These are phyloP conservation scores for Cryptococcus hybrid DNA, from an alignment of 1,284 basidiomycete species.

Conservation along the genomic window DNA sequence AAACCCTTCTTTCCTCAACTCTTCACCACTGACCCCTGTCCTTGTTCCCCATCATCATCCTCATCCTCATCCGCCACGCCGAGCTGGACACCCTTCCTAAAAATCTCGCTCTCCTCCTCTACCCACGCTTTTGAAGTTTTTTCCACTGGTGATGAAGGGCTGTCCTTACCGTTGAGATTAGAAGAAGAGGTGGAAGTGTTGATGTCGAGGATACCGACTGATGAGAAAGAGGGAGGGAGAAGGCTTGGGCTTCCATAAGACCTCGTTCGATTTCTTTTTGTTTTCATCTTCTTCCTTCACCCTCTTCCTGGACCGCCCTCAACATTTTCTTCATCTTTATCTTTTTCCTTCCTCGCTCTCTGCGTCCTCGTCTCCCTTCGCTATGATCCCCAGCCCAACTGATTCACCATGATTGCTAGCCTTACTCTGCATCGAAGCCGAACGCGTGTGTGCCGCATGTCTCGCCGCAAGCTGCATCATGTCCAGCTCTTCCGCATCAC, in stretches of 20 bases:
- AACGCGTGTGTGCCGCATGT: not conserved
- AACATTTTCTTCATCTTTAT: not conserved
- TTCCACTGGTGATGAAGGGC: slow-evolving; percentile 22
- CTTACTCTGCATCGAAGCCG: not conserved
- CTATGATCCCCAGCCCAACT: not conserved
- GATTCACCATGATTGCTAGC: not conserved
- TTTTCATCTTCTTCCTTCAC: not conserved
- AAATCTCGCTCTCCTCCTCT: slow-evolving; percentile 86
- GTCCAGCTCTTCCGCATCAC: slow-evolving; percentile 57
- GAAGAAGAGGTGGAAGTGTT: not conserved
- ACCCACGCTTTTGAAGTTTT: slow-evolving; percentile 66
- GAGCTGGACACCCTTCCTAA: slow-evolving; percentile 79
- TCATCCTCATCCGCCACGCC: slow-evolving; percentile 76
- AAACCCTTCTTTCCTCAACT: slow-evolving; percentile 70
- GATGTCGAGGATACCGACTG: not conserved
- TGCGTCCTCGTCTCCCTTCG: not conserved
- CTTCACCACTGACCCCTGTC: slow-evolving; percentile 66
- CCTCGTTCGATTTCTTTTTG: slow-evolving; percentile 1
- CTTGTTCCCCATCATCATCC: slow-evolving; percentile 66
- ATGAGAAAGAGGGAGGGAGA: not conserved
- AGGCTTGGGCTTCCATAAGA: not conserved
- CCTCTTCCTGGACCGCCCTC: not conserved
- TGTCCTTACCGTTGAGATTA: not conserved
- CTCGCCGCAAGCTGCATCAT: slow-evolving; percentile 7
- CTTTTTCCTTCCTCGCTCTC: not conserved